Base-by-base conservation (phyloP, 202 grass and related monocot genomes). In the Elaeis oleifera region DNA sequence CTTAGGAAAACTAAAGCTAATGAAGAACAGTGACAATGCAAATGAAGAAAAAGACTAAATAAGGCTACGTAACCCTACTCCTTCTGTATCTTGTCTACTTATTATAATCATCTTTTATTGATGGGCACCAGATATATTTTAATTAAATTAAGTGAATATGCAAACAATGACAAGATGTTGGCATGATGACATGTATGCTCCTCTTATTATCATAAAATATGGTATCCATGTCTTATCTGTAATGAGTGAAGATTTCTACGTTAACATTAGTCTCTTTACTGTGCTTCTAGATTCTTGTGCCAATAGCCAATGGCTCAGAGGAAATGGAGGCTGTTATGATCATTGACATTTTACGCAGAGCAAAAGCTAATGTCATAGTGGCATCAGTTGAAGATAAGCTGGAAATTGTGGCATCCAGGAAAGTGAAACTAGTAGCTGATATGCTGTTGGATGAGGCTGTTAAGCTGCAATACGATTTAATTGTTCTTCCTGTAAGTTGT, bases 281-380 rank as follows among this genome's bases (percentile, higher is more conserved):
- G 36, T 15, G 7, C 56, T 15, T 65, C 56, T 64, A 96, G 90
- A 75, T 96, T 54, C 78, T 96, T 67, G 74, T 96, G 52, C 83
- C 90, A 20, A 55, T 96, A 20, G 90, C 81, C 17, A 65, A 90
- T 61, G 86, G 59, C 23, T 74, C 39, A 4, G 90, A 90, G 51
- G 87, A 96, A 28, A 85, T 90, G 78, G 90, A 96, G 60, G 78
- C 68, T 54, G 27, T 80, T 6, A 78, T 69, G 60, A 76, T 85
- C 59, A 52, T 96, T 49, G 87, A 90, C 65, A 59, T 67, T 73
- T 67, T 96, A 39, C 83, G 81, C 39, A 74, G 86, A 65, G 90
- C 83, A 57, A 75, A 85, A 23, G 86, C 86, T 44, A 70, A 83
- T 67, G 86, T 96, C 23, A 52, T 86, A 17, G 90, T 96, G 2